These are phyloP conservation scores for Cyclotella baltica DNA, from an alignment of 108 stramenopile species.

Conservation along the genomic window DNA sequence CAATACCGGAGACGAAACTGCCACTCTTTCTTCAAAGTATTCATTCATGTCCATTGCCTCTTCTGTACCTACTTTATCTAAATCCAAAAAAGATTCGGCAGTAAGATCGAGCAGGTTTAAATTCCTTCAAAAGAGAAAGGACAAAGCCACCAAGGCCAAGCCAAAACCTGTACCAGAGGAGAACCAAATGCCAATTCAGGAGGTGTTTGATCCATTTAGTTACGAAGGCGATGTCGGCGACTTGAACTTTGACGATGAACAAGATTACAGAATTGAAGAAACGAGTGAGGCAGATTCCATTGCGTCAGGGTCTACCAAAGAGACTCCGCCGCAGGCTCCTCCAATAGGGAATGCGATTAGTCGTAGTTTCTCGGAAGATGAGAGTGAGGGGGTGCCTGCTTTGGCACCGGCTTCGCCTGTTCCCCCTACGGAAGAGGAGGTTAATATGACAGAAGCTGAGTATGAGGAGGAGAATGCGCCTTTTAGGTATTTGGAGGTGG, in stretches of 20 bases:
- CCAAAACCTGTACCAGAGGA: conserved; percentile 31
- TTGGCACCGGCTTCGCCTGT: neutral
- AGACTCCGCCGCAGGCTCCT: conserved; percentile 4
- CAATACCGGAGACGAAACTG: conserved; percentile 36
- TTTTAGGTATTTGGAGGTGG: conserved; percentile 33
- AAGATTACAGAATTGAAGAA: conserved; percentile 1
- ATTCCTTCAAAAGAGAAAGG: conserved; percentile 43
- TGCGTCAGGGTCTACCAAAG: conserved; percentile 19
- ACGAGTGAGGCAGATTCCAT: conserved; percentile 6
- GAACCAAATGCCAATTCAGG: conserved; percentile 11
- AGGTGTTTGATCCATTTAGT: conserved; percentile 53
- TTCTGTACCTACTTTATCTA: conserved; percentile 42
- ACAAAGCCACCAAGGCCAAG: conserved; percentile 10
- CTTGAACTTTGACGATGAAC: conserved; percentile 11
- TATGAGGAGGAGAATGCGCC: conserved; percentile 23
- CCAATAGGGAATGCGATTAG: conserved; percentile 17
- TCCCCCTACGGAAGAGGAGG: neutral
- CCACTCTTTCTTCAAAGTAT: conserved; percentile 37
- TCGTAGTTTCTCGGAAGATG: conserved; percentile 42
- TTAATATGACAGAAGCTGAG: neutral
- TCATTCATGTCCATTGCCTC: conserved; percentile 28
- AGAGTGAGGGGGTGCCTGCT: conserved; percentile 38
- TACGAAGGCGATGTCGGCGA: conserved; percentile 21
- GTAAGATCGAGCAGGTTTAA: conserved; percentile 36
- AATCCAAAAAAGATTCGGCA: conserved; percentile 43